Evolutionary conservation across 306 rosid species (phyloP).

Genomic region (Prunus dulcis): DNA sequence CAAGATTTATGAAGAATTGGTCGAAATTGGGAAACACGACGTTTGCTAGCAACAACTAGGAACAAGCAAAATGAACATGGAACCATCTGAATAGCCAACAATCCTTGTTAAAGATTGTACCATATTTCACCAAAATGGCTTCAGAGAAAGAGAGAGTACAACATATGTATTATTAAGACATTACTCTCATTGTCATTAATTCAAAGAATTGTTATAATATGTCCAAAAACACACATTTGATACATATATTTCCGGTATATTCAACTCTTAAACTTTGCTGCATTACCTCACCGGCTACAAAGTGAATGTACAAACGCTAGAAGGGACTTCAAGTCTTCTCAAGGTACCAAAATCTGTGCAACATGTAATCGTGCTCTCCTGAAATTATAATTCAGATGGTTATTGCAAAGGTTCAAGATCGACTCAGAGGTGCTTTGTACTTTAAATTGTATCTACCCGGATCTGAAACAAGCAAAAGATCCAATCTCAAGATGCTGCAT

Average conservation of each 20-base stretch:
- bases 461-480: slow-evolving; percentile 30
- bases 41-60: neutral
- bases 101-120: too few relatives aligned
- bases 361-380: slow-evolving; percentile 19
- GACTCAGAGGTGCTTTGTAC: slow-evolving; percentile 23
- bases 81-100: neutral
- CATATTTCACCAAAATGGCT: neutral
- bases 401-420: slow-evolving; percentile 16
- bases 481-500: slow-evolving; percentile 31
- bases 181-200: slow-evolving; percentile 34
- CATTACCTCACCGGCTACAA: slow-evolving; percentile 29
- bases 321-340: slow-evolving; percentile 24
- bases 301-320: slow-evolving; percentile 48
- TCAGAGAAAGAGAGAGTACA: neutral
- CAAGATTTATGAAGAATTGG: neutral
- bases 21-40: neutral
- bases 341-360: slow-evolving; percentile 44
- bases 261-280: slow-evolving; percentile 21
- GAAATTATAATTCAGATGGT: slow-evolving; percentile 28
- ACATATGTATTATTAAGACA: neutral
- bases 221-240: slow-evolving; percentile 32
- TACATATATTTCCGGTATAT: slow-evolving; percentile 24
- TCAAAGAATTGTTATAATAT: slow-evolving; percentile 49
- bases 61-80: neutral
- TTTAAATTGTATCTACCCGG: slow-evolving; percentile 29